Conservation (phyloP, 176 grass and related monocot genomes). For the Alloteropsis semialata region DNA sequence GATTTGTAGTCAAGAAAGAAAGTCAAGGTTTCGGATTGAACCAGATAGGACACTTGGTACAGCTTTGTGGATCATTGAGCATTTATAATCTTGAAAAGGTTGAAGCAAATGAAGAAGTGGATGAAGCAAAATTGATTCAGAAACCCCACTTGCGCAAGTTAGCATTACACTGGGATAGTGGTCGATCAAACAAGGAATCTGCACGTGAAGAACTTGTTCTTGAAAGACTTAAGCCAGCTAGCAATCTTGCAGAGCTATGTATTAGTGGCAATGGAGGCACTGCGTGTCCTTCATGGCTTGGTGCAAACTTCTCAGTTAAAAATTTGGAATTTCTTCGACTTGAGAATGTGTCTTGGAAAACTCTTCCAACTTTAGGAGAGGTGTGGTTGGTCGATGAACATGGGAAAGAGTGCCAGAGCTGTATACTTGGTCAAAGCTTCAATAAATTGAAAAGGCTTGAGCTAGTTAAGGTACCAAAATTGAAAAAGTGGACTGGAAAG, state of each 20-base stretch:
- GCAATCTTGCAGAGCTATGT: neutral
- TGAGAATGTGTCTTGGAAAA: neutral
- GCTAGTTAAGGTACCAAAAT: neutral
- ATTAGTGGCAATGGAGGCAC: neutral
- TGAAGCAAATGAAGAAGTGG: neutral
- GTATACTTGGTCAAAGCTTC: neutral
- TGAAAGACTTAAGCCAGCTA: neutral
- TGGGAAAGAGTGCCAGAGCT: neutral
- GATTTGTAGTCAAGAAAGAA: neutral
- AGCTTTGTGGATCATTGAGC: neutral
- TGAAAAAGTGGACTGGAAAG: neutral
- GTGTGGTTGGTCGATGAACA: neutral
- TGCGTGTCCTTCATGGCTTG: neutral
- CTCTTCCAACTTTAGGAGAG: neutral
- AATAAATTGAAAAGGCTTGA: neutral
- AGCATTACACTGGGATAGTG: neutral
- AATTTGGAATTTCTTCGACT: neutral
- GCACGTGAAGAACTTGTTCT: neutral
- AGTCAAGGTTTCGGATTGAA: neutral
- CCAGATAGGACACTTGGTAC: neutral
- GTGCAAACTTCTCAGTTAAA: neutral
- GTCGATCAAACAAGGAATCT: rapidly evolving
- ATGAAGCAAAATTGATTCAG: neutral
- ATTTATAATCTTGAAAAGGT: conserved; percentile 19
- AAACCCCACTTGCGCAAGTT: neutral